Percentiles rank a stretch among this genome's conserved stretches.
Evolutionary conservation across 179 eudicot genomes (phyloP).

Genomic region (Beta corolliflora): DNA sequence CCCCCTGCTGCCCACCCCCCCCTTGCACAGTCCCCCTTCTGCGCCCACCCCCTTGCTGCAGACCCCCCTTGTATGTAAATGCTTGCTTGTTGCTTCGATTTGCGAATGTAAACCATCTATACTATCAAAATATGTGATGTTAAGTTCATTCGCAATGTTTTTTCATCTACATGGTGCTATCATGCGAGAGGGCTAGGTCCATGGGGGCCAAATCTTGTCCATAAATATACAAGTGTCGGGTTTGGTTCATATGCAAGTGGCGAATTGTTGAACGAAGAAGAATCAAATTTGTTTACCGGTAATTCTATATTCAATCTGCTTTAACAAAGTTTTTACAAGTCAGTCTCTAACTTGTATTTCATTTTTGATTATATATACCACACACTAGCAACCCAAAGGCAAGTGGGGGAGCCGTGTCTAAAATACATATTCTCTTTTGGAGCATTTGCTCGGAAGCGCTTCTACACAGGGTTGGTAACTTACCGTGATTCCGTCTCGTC

Average conservation of each 20-base stretch:
- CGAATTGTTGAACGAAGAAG: conserved; percentile 60
- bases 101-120: too few species aligned
- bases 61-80: too few species aligned
- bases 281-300: conserved; percentile 77
- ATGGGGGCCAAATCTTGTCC: conserved; percentile 89
- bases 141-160: background rate
- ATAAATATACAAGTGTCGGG: conserved; percentile 73
- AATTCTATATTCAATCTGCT: conserved; percentile 7
- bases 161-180: conserved; percentile 7
- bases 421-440: conserved; percentile 93
- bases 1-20: too few species aligned
- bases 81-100: background rate
- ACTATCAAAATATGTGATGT: background rate
- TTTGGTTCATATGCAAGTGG: conserved; percentile 75
- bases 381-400: conserved; percentile 91
- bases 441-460: conserved; percentile 85
- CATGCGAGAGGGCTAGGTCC: conserved; percentile 94
- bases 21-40: too few species aligned
- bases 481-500: too few species aligned
- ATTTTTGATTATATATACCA: conserved; percentile 84
- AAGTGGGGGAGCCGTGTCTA: conserved; percentile 96
- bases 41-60: too few species aligned
- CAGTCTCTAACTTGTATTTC: conserved; percentile 23
- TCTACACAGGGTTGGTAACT: conserved; percentile 58
- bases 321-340: background rate